These are phyloP conservation scores for Setomelanomma holmii DNA, from an alignment of 2,329 filamentous ascomycete species.

Conservation along the genomic window DNA sequence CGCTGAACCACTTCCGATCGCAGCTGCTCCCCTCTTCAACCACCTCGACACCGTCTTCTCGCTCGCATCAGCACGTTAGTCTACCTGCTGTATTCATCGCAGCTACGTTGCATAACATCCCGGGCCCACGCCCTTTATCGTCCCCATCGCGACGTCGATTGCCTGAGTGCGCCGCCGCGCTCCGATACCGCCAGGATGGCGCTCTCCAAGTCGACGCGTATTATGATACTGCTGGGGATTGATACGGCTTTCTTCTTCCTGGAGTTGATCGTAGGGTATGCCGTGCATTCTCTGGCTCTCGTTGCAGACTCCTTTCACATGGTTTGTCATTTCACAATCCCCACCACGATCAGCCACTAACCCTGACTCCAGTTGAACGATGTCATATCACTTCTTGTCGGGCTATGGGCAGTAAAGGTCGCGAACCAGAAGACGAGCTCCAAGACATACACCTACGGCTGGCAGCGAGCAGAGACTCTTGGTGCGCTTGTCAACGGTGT, in stretches of 20 bases:
- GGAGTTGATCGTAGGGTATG: constrained; percentile 82
- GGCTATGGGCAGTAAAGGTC: constrained; percentile 92
- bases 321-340: constrained; percentile 59
- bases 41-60: not conserved
- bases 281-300: constrained; percentile 88
- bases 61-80: not conserved
- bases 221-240: constrained; percentile 90
- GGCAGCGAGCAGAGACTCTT: constrained; percentile 95
- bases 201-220: constrained; percentile 91
- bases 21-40: not conserved
- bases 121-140: not conserved
- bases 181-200: constrained; percentile 64
- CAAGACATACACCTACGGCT: constrained; percentile 95
- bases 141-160: not conserved
- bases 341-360: constrained; percentile 15
- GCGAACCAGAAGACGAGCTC: constrained; percentile 80
- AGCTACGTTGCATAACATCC: not conserved
- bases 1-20: not conserved
- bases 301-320: constrained; percentile 99
- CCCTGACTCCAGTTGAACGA: constrained; percentile 76
- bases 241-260: constrained; percentile 89
- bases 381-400: constrained; percentile 91
- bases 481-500: constrained; percentile 97
- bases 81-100: not conserved
- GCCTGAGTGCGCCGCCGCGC: constrained; percentile 11